phyloP scores from a whole-genome alignment of 2,329 filamentous ascomycete genomes.

The Chrysoporthe puriensis region DNA sequence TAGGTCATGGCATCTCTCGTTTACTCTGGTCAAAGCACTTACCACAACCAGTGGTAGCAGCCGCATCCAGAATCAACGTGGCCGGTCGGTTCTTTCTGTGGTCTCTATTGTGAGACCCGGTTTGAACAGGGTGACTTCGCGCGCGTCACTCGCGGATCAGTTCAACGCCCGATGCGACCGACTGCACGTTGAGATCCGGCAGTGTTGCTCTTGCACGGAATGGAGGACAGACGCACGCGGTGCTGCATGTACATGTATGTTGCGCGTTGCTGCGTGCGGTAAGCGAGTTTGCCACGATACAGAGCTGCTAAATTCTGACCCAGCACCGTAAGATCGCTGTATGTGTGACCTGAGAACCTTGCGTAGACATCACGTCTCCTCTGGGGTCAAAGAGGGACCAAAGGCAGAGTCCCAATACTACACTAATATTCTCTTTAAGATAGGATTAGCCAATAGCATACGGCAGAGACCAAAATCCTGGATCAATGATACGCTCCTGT shows the following conservation, averaged over 20 bases:
- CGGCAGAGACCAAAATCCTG: background rate
- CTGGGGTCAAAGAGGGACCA: background rate
- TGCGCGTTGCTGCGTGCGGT: conserved; percentile 16
- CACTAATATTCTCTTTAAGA: background rate
- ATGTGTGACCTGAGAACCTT: conserved; percentile 9
- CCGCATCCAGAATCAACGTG: background rate
- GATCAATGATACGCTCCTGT: conserved; percentile 4
- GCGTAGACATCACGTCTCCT: background rate
- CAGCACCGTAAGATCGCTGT: conserved; percentile 7
- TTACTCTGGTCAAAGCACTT: background rate
- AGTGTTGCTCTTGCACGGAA: conserved; percentile 13
- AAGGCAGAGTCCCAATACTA: conserved; percentile 35
- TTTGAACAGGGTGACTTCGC: conserved; percentile 1
- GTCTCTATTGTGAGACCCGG: background rate
- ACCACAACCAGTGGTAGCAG: background rate
- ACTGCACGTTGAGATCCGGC: conserved; percentile 19
- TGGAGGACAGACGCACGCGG: conserved; percentile 9
- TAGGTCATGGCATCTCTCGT: conserved; percentile 10
- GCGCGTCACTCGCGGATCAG: conserved; percentile 6
- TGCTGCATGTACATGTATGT: conserved; percentile 7
- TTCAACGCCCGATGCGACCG: conserved; percentile 23
- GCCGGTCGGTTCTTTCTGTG: background rate
- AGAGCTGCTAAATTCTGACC: conserved; percentile 24
- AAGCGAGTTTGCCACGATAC: conserved; percentile 26
- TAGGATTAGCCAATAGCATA: conserved; percentile 11